These are phyloP conservation scores for Zalaria sp. DNA, from an alignment of 2,329 filamentous ascomycete species.

Conservation along the genomic window DNA sequence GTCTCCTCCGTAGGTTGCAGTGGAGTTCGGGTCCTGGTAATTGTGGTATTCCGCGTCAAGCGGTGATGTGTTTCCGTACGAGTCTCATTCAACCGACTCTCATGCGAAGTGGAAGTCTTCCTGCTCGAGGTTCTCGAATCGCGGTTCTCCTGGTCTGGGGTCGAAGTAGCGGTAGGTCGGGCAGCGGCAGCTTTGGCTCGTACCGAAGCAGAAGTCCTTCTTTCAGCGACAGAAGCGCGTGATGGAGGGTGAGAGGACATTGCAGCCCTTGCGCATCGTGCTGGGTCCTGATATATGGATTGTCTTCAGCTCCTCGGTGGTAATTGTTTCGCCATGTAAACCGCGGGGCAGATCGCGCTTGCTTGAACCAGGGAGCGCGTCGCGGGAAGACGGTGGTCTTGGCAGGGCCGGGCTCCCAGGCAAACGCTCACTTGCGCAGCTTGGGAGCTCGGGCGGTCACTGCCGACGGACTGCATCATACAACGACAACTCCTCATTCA, in stretches of 20 bases:
- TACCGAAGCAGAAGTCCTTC: constrained; percentile 12
- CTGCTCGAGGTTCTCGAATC: constrained; percentile 5
- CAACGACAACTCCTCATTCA: too few species aligned
- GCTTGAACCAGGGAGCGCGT: not conserved
- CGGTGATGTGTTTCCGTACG: constrained; percentile 21
- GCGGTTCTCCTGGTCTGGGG: constrained; percentile 17
- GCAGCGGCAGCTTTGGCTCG: constrained; percentile 13
- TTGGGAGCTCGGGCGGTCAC: too few species aligned
- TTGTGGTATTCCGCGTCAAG: constrained; percentile 20
- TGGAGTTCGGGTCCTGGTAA: constrained; percentile 20
- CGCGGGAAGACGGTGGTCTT: too few species aligned
- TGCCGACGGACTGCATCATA: too few species aligned
- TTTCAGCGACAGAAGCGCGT: constrained; percentile 1
- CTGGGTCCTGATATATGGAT: too few species aligned
- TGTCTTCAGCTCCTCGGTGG: too few species aligned
- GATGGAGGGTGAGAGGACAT: constrained; percentile 2
- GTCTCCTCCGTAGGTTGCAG: constrained; percentile 20
- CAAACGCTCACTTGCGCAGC: too few species aligned
- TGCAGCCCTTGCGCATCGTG: constrained; percentile 2
- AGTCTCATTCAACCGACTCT: constrained; percentile 14
- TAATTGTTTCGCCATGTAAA: too few species aligned
- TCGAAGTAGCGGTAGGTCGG: not conserved
- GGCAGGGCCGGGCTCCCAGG: too few species aligned
- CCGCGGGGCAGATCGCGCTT: not conserved
- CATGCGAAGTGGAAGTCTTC: constrained; percentile 9